Evolutionary conservation across 768 basidiomycete species (phyloP).

Genomic region (Amanita fuliginea): DNA sequence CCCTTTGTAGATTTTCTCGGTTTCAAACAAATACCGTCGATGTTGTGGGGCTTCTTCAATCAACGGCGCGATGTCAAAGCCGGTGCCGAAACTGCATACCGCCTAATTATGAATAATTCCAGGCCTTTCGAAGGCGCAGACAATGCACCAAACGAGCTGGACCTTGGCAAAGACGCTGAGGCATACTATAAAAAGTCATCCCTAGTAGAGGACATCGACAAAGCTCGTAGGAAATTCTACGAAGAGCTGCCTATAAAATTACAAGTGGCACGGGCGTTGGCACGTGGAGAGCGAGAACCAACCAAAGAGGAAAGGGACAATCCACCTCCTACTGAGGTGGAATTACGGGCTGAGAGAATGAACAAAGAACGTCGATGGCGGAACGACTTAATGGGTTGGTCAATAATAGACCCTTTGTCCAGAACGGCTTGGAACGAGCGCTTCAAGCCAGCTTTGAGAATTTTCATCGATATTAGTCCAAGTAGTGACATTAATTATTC

Average conservation of each 20-base stretch:
- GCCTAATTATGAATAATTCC: slow-evolving; percentile 49
- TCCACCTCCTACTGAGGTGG: slow-evolving; percentile 81
- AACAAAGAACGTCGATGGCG: slow-evolving; percentile 87
- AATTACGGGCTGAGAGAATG: slow-evolving; percentile 77
- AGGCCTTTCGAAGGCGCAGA: slow-evolving; percentile 42
- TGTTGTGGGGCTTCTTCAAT: slow-evolving; percentile 92
- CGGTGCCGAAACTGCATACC: slow-evolving; percentile 77
- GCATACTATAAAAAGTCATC: slow-evolving; percentile 54
- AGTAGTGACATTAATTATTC: slow-evolving; percentile 7
- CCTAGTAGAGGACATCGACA: slow-evolving; percentile 47
- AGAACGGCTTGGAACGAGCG: slow-evolving; percentile 70
- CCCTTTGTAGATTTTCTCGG: slow-evolving; percentile 71
- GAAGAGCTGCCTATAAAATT: slow-evolving; percentile 56
- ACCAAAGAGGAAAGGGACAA: slow-evolving; percentile 73
- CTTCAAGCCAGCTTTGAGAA: slow-evolving; percentile 45
- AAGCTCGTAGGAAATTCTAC: slow-evolving; percentile 71
- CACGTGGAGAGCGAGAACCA: slow-evolving; percentile 65
- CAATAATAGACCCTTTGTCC: slow-evolving; percentile 53
- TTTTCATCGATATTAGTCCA: slow-evolving; percentile 37
- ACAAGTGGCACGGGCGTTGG: slow-evolving; percentile 61
- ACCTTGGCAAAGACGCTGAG: slow-evolving; percentile 64
- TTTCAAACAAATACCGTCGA: slow-evolving; percentile 72
- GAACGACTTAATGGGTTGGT: slow-evolving; percentile 70
- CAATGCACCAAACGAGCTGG: slow-evolving; percentile 42
- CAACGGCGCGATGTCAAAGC: slow-evolving; percentile 67